Evolutionary conservation across 495 filamentous ascomycete species (phyloP).

Genomic region (Penicillium desertorum): DNA sequence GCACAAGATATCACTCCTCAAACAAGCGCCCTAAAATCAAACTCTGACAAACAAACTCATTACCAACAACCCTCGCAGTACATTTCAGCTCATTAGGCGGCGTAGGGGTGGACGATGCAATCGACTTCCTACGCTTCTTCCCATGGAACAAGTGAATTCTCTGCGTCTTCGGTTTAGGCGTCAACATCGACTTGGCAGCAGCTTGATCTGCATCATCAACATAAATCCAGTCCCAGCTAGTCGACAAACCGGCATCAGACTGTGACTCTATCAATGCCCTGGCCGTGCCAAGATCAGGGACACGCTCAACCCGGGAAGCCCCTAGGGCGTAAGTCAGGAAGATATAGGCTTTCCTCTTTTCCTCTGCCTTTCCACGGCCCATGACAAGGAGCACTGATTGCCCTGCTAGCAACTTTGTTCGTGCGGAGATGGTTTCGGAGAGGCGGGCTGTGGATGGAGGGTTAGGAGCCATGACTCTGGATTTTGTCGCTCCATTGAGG

Average conservation of each 20-base stretch:
- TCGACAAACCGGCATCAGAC: conserved; percentile 29
- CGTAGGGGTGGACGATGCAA: conserved; percentile 42
- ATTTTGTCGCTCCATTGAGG: conserved; percentile 75
- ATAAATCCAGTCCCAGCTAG: conserved; percentile 77
- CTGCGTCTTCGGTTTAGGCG: conserved; percentile 13
- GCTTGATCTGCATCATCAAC: conserved; percentile 62
- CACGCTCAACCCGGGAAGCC: conserved; percentile 62
- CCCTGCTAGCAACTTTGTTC: conserved; percentile 62
- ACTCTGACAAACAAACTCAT: conserved; percentile 91
- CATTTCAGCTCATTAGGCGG: not conserved
- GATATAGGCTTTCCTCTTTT: conserved; percentile 58
- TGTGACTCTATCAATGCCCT: conserved; percentile 54
- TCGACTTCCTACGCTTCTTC: conserved; percentile 53
- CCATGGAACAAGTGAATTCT: conserved; percentile 16
- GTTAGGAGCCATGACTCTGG: conserved; percentile 62
- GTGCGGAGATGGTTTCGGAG: conserved; percentile 50
- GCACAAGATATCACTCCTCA: conserved; percentile 50
- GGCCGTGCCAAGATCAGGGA: conserved; percentile 61
- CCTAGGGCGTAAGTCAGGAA: conserved; percentile 82
- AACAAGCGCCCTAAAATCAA: conserved; percentile 80
- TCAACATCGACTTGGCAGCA: conserved; percentile 46
- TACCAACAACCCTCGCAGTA: conserved; percentile 62
- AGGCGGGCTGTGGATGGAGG: conserved; percentile 58
- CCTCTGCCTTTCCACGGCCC: conserved; percentile 63
- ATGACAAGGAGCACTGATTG: conserved; percentile 74